These are phyloP conservation scores for Calonectria naviculata DNA, from an alignment of 2,329 filamentous ascomycete genomes.

Conservation along the genomic window DNA sequence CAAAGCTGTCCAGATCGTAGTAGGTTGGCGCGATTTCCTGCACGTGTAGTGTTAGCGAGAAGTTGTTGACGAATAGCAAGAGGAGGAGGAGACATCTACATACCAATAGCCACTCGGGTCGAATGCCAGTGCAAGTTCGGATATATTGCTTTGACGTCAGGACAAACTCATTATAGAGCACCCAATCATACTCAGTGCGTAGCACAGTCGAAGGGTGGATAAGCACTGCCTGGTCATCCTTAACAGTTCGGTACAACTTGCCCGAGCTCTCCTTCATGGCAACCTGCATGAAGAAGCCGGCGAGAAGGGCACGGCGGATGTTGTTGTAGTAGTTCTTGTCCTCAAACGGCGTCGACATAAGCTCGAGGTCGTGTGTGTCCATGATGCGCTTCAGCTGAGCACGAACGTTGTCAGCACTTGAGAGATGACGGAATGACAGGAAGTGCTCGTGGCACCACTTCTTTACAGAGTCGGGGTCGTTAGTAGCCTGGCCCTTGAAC, in stretches of 20 bases:
- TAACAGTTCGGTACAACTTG: constrained; percentile 95
- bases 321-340: constrained; percentile 99
- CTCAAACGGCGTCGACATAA: constrained; percentile 89
- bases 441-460: constrained; percentile 99
- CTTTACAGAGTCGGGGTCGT: constrained; percentile 76
- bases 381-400: constrained; percentile 94
- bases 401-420: constrained; percentile 94
- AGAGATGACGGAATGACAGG: constrained; percentile 86
- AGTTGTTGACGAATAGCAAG: not conserved
- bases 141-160: constrained; percentile 99
- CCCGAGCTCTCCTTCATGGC: constrained; percentile 90
- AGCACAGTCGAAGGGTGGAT: constrained; percentile 95
- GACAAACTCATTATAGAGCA: constrained; percentile 98
- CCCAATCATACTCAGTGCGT: constrained; percentile 91
- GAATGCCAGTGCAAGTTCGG: constrained; percentile 89
- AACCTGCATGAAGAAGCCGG: constrained; percentile 99
- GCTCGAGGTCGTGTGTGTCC: constrained; percentile 88
- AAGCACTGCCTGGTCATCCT: constrained; percentile 94
- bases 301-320: constrained; percentile 89
- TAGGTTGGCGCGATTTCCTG: constrained; percentile 94
- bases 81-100: constrained; percentile 45
- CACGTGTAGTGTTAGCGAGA: constrained; percentile 22
- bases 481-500: constrained; percentile 79
- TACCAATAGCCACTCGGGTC: constrained; percentile 94
- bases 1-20: constrained; percentile 87